Evolutionary conservation across 2,329 filamentous ascomycete genomes (phyloP).

Genomic region (Epichloe coenophiala): DNA sequence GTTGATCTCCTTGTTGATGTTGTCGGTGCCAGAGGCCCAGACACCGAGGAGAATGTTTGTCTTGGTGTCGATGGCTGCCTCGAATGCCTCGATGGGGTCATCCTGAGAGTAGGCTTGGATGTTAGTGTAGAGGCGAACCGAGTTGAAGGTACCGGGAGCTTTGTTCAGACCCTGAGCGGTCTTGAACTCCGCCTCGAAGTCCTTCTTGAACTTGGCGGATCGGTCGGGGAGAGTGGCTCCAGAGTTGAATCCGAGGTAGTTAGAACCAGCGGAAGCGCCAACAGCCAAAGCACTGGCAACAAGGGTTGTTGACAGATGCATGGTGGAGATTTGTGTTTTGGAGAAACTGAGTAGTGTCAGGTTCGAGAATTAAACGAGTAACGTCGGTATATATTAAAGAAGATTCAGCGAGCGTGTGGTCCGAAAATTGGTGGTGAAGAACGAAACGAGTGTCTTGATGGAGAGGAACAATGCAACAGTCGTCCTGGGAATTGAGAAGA

Average conservation of each 20-base stretch:
- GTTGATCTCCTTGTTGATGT: constrained; percentile 45
- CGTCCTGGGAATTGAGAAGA: not conserved
- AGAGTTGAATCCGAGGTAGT: constrained; percentile 42
- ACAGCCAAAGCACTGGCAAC: constrained; percentile 26
- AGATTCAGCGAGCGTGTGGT: not conserved
- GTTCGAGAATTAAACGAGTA: no score
- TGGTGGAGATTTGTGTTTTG: constrained; percentile 9
- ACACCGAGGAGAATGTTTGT: constrained; percentile 50
- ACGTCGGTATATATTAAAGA: no score
- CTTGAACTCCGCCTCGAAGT: constrained; percentile 34
- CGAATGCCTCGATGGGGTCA: constrained; percentile 70
- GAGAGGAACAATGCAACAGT: not conserved
- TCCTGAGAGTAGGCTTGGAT: constrained; percentile 51
- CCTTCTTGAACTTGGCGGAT: constrained; percentile 38
- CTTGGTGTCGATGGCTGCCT: constrained; percentile 50
- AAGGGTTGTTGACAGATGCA: constrained; percentile 27
- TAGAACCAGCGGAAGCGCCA: constrained; percentile 25
- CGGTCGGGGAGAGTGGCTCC: constrained; percentile 31
- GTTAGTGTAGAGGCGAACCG: constrained; percentile 54
- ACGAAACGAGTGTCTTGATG: not conserved
- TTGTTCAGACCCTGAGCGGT: constrained; percentile 21
- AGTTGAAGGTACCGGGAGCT: constrained; percentile 40
- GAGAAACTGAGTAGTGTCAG: no score
- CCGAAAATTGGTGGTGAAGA: not conserved
- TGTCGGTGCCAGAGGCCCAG: constrained; percentile 43